Conservation (phyloP, 75 land plant species). For the Adiantum capillusveneris region DNA sequence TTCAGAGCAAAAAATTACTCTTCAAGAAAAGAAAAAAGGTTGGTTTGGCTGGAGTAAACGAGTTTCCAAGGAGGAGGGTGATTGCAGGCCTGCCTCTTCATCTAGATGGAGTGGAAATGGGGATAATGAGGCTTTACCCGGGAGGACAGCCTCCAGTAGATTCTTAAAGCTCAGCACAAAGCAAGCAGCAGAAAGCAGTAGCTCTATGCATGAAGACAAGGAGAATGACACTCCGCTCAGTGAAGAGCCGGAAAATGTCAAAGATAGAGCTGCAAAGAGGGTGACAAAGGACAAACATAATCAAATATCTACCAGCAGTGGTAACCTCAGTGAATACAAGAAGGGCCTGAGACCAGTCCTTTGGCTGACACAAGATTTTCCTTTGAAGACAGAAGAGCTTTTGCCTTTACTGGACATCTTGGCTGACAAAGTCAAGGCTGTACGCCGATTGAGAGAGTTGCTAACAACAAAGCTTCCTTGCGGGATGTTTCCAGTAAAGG, state of each 20-base stretch:
- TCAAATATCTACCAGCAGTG: background rate
- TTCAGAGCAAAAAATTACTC: background rate
- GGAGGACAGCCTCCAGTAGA: too few species aligned
- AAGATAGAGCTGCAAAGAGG: constrained; percentile 8
- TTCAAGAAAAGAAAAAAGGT: constrained; percentile 54
- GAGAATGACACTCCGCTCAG: background rate
- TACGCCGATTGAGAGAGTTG: constrained; percentile 64
- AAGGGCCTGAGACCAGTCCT: constrained; percentile 34
- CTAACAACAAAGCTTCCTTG: constrained; percentile 84
- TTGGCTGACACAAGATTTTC: constrained; percentile 37
- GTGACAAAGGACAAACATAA: constrained; percentile 14
- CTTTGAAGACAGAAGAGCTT: constrained; percentile 34
- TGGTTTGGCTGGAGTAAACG: constrained; percentile 70
- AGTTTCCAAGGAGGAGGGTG: constrained; percentile 39
- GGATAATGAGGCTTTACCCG: background rate
- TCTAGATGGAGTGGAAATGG: constrained; percentile 24
- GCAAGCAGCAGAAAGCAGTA: too few species aligned
- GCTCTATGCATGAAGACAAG: background rate
- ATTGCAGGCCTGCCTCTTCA: constrained; percentile 51
- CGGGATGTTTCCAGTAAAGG: constrained; percentile 97
- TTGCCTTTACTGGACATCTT: constrained; percentile 31
- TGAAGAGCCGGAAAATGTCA: background rate
- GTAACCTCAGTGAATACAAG: constrained; percentile 37
- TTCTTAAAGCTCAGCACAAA: too few species aligned
- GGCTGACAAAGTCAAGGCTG: constrained; percentile 37